Evolutionary conservation across 2,329 filamentous ascomycete genomes (phyloP).

Genomic region (Fusarium stilboides): DNA sequence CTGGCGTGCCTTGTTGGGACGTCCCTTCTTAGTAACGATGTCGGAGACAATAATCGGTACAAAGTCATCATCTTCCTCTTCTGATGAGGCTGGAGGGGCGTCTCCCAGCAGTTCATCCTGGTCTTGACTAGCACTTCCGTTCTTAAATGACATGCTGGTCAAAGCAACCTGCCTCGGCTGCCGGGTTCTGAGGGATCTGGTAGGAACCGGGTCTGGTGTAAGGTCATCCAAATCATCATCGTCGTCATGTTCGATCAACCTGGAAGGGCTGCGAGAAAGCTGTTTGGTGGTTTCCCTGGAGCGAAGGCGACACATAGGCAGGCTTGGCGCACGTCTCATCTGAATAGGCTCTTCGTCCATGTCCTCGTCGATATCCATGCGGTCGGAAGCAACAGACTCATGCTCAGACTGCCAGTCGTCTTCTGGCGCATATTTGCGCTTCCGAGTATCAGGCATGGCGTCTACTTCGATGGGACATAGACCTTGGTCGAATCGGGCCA

Average conservation of each 20-base stretch:
- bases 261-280: constrained; percentile 34
- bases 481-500: constrained; percentile 46
- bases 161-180: constrained; percentile 46
- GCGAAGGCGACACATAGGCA: constrained; percentile 42
- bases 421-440: constrained; percentile 52
- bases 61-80: constrained; percentile 56
- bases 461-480: constrained; percentile 25
- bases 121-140: constrained; percentile 42
- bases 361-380: constrained; percentile 50
- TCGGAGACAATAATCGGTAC: constrained; percentile 57
- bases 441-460: constrained; percentile 43
- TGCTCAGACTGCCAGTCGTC: constrained; percentile 52
- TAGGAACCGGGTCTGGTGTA: constrained; percentile 13
- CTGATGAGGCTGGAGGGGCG: constrained; percentile 45
- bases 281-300: constrained; percentile 47
- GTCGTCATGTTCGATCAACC: constrained; percentile 13
- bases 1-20: constrained; percentile 40
- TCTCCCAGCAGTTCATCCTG: constrained; percentile 55
- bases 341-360: constrained; percentile 34
- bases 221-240: constrained; percentile 42
- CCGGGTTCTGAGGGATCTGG: constrained; percentile 48
- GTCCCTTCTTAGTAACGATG: constrained; percentile 48
- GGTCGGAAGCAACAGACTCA: constrained; percentile 45
- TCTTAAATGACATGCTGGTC: constrained; percentile 48
- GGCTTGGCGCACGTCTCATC: constrained; percentile 22